A percentile compares a stretch with the other conserved stretches of the same genome.
Evolutionary conservation across 1,284 basidiomycete species (phyloP).

Genomic region (Cryptococcus jaspeensis): DNA sequence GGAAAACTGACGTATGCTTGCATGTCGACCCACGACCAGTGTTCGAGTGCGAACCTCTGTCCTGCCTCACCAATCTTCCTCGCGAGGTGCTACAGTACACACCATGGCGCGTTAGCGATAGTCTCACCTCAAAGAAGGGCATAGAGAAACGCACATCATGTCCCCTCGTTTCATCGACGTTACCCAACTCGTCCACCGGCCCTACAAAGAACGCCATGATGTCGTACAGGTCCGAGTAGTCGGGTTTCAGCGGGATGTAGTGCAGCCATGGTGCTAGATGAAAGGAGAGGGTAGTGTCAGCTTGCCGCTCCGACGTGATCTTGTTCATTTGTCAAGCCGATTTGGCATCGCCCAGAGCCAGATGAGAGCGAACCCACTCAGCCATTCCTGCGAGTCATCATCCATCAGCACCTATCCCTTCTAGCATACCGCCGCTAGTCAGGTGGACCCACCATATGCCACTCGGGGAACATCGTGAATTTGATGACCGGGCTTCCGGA

Average conservation of each 20-base stretch:
- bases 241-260: constrained; percentile 54
- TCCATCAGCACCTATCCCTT: not conserved
- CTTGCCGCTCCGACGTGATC: not conserved
- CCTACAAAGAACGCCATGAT: constrained; percentile 54
- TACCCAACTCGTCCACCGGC: constrained; percentile 40
- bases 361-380: not conserved
- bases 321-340: not conserved
- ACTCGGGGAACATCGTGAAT: constrained; percentile 52
- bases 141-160: constrained; percentile 41
- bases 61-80: constrained; percentile 54
- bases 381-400: not conserved
- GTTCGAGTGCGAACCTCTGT: constrained; percentile 50
- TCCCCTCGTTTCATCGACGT: constrained; percentile 41
- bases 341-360: not conserved
- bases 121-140: not conserved
- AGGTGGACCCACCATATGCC: constrained; percentile 42
- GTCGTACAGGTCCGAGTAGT: constrained; percentile 55
- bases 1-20: constrained; percentile 51
- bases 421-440: not conserved
- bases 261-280: constrained; percentile 47
- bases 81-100: constrained; percentile 50
- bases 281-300: not conserved
- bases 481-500: constrained; percentile 51
- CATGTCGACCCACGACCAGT: constrained; percentile 56
- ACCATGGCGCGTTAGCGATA: not conserved